These are phyloP conservation scores for Physcomitrium patens DNA, from an alignment of 225 moss, liverwort and hornwort genomes.

Conservation along the genomic window DNA sequence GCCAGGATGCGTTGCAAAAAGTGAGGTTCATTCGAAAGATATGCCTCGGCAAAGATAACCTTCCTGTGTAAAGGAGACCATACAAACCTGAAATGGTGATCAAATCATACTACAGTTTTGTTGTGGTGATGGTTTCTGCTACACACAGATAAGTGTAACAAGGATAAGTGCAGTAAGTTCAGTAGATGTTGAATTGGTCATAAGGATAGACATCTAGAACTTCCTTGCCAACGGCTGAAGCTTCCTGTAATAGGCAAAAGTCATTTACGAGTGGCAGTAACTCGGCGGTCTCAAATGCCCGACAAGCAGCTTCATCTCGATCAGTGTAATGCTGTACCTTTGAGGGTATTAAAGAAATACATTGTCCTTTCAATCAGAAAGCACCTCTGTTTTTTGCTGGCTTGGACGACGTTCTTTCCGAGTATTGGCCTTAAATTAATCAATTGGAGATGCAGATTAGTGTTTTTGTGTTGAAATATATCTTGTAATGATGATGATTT, in stretches of 20 bases:
- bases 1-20: conserved; percentile 74
- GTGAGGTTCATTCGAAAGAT: conserved; percentile 60
- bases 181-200: not conserved
- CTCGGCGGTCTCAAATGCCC: conserved; percentile 8
- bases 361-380: not conserved
- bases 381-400: not conserved
- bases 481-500: too few relatives aligned
- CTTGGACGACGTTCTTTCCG: not conserved
- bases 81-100: not conserved
- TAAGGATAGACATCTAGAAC: not conserved
- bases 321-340: not conserved
- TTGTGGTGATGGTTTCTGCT: not conserved
- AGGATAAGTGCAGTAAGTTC: not conserved
- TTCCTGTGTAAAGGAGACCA: conserved; percentile 43
- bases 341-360: not conserved
- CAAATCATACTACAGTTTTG: conserved; percentile 18
- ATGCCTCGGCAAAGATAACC: conserved; percentile 67
- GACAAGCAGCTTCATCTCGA: conserved; percentile 14
- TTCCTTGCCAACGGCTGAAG: not conserved
- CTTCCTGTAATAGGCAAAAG: not conserved
- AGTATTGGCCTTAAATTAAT: not conserved
- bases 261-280: not conserved
- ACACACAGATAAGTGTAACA: not conserved
- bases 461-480: too few relatives aligned
- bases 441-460: too few relatives aligned